These are phyloP conservation scores for Clitocybe nebularis DNA, from an alignment of 1,284 basidiomycete species.

Conservation along the genomic window DNA sequence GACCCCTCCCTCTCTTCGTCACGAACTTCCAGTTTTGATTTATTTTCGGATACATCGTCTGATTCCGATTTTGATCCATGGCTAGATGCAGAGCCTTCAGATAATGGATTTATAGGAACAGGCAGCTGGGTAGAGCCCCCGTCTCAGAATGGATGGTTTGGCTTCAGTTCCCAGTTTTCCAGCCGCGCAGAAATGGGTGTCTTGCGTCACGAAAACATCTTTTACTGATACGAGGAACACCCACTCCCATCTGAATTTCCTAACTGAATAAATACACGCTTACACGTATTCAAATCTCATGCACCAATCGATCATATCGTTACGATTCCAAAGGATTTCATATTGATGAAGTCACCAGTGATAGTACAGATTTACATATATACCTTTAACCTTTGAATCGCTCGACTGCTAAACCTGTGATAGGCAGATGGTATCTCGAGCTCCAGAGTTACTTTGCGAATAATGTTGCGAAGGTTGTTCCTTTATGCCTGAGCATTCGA, in stretches of 20 bases:
- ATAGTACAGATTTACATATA: no score
- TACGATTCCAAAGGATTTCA: no score
- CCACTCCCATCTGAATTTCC: no score
- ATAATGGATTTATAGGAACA: constrained; percentile 12
- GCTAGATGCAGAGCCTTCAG: constrained; percentile 19
- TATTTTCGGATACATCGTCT: constrained; percentile 14
- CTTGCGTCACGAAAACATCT: no score
- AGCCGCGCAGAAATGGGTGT: not conserved
- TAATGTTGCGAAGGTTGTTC: constrained; percentile 47
- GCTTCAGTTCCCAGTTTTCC: constrained; percentile 21
- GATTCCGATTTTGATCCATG: constrained; percentile 26
- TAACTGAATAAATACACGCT: no score
- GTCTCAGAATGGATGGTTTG: constrained; percentile 20
- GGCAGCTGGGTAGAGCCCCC: constrained; percentile 18
- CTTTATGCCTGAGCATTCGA: constrained; percentile 31
- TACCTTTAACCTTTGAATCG: no score
- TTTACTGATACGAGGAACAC: no score
- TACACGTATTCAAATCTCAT: not conserved
- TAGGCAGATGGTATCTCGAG: no score
- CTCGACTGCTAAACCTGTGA: no score
- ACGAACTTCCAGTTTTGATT: constrained; percentile 11
- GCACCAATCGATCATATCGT: no score
- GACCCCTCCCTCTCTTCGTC: constrained; percentile 14
- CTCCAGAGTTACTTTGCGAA: constrained; percentile 22
- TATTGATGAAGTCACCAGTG: no score